A percentile compares a stretch with the other conserved stretches of the same genome.
Conservation (phyloP, 1,284 basidiomycete genomes). For the Microbotryum scabiosae region DNA sequence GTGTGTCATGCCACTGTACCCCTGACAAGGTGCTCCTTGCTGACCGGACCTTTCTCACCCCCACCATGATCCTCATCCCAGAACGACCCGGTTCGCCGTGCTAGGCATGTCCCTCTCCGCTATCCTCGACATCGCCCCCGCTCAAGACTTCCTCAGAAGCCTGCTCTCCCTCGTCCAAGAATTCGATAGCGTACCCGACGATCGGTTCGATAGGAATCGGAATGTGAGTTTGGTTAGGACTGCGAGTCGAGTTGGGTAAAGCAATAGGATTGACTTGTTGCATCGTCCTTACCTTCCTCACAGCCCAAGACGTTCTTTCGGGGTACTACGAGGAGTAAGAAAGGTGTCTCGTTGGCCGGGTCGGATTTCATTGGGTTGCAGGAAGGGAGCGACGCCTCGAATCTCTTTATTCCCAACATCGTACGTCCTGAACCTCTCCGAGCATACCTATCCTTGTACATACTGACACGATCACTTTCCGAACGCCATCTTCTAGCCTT, state of each 20-base stretch:
- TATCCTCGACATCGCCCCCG: slow-evolving; percentile 65
- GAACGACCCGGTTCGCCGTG: slow-evolving; percentile 66
- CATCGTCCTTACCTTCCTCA: slow-evolving; percentile 6
- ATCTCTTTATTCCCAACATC: slow-evolving; percentile 61
- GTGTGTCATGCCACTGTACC: too few relatives aligned
- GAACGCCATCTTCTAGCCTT: slow-evolving; percentile 50
- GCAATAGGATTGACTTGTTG: slow-evolving; percentile 10
- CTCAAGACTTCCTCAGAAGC: slow-evolving; percentile 64
- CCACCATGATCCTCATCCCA: slow-evolving; percentile 35
- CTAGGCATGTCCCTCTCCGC: slow-evolving; percentile 71
- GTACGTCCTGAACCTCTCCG: slow-evolving; percentile 32
- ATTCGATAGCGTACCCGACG: slow-evolving; percentile 69
- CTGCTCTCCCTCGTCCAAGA: slow-evolving; percentile 62
- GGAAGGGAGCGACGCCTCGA: slow-evolving; percentile 58
- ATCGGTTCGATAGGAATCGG: slow-evolving; percentile 62
- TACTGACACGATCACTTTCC: not conserved
- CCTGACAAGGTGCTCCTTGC: not conserved
- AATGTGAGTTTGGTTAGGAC: slow-evolving; percentile 49
- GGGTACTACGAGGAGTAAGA: slow-evolving; percentile 46
- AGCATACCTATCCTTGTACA: not conserved
- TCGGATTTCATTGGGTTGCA: slow-evolving; percentile 54
- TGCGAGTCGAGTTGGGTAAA: not conserved
- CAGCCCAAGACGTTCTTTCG: slow-evolving; percentile 44
- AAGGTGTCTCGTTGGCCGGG: slow-evolving; percentile 49
- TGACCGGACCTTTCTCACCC: not conserved